A percentile compares a stretch with the other conserved stretches of the same genome.
Evolutionary conservation across 192 early-diverging fungal species (phyloP).

Genomic region (Lobosporangium transversale): DNA sequence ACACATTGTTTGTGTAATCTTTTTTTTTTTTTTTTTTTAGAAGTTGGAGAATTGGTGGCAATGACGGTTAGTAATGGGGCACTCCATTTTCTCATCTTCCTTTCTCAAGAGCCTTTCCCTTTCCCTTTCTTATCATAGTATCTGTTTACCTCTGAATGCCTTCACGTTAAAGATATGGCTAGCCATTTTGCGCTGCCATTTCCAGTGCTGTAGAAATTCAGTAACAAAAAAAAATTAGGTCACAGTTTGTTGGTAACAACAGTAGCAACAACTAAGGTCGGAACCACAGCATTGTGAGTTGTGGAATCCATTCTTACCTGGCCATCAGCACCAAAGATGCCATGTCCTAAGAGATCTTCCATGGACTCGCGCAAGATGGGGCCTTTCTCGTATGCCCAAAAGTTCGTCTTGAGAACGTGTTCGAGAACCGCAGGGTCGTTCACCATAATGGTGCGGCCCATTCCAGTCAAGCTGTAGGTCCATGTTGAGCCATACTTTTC

Average conservation of each 20-base stretch:
- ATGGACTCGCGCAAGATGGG: background rate
- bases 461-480: slow-evolving; percentile 16
- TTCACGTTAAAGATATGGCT: slow-evolving; percentile 49
- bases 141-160: slow-evolving; percentile 29
- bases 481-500: slow-evolving; percentile 26
- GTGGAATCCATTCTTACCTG: too few relatives aligned
- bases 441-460: slow-evolving; percentile 28
- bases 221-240: too few relatives aligned
- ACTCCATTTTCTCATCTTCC: too few relatives aligned
- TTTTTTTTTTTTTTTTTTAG: background rate
- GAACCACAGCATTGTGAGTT: too few relatives aligned
- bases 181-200: slow-evolving; percentile 47
- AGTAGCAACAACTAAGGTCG: too few relatives aligned
- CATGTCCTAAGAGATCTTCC: slow-evolving; percentile 30
- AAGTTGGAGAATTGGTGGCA: too few relatives aligned
- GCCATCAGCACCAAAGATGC: slow-evolving; percentile 50
- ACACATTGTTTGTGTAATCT: slow-evolving; percentile 48
- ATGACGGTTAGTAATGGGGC: too few relatives aligned
- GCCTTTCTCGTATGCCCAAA: slow-evolving; percentile 37
- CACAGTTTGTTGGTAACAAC: too few relatives aligned
- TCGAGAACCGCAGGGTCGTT: slow-evolving; percentile 36
- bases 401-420: slow-evolving; percentile 47
- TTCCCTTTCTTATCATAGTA: too few relatives aligned
- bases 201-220: slow-evolving; percentile 19
- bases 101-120: too few relatives aligned